phyloP scores from a whole-genome alignment of 1,284 basidiomycete genomes.

The Tylopilus sp. region DNA sequence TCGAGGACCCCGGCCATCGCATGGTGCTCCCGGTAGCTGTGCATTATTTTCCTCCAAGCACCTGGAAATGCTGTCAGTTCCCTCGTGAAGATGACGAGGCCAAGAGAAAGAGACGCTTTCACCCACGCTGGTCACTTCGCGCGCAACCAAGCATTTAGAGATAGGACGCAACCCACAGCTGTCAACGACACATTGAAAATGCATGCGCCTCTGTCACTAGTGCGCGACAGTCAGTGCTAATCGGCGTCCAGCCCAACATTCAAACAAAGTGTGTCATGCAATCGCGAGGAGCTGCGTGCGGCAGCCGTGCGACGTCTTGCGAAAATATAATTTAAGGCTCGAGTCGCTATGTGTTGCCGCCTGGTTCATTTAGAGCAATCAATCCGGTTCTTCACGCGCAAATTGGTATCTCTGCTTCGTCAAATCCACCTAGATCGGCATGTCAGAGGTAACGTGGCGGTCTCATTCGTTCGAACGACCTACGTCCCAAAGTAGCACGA shows the following conservation, averaged over 20 bases:
- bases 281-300: not conserved
- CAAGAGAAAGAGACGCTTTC: not conserved
- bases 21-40: not conserved
- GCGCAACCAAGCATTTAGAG: not conserved
- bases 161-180: not conserved
- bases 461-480: not conserved
- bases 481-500: not conserved
- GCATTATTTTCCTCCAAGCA: not conserved
- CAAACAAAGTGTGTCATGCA: not conserved
- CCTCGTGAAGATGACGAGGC: not conserved
- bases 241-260: not conserved
- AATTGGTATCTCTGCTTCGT: not conserved
- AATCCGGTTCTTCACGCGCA: not conserved
- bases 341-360: not conserved
- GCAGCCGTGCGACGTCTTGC: not conserved
- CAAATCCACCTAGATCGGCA: not conserved
- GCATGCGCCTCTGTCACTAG: not conserved
- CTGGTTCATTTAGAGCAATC: not conserved
- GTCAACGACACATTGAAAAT: not conserved
- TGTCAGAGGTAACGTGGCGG: not conserved
- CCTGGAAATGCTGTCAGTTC: not conserved
- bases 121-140: not conserved
- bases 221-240: not conserved
- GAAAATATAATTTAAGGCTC: not conserved
- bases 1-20: not conserved